Evolutionary conservation across 2,329 filamentous ascomycete genomes (phyloP), one percentile per base, ranked within the genome.

Genomic region (Ceratocystiopsis sp.): DNA sequence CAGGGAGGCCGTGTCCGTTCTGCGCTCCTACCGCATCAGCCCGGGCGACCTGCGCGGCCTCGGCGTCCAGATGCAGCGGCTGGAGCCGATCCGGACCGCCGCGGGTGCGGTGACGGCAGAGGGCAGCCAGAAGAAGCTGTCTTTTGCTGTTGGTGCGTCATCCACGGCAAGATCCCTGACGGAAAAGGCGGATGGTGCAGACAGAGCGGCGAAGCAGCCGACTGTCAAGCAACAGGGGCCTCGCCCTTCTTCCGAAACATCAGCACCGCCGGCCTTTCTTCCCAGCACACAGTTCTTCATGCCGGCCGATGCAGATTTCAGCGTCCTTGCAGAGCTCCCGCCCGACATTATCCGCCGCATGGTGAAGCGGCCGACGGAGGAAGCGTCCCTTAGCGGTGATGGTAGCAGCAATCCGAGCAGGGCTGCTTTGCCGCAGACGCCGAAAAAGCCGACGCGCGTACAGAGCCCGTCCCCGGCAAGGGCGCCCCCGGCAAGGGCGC

Each of bases 1-100:
- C 0, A 86, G 81, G 55, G 87, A 96, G 59, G 83, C 86, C 0
- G 67, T 94, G n/a, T 78, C 80, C 0, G 81, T 95, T 42, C 62
- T 98, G 43, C 78, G 81, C 43, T 78, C 80, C 2, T 89, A 84
- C 57, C 79, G 73, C 19, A 85, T 96, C 53, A 84, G 81, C 3
- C 85, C 91, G 0, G 91, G 89, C 11, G 91, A 98, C 56, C 68
- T 98, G n/a, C 75, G 91, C 54, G 91, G 91, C 0, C 67, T 98
- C 11, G 91, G 91, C 0, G 73, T 96, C 1, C 89, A 95, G 56
- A 82, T 96, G 76, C 91, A 86, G 14, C 95, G 86, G 58, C 69
- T 98, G 4, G 86, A 95, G 52, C 76, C 81, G 0, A 63, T 91
- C 53, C 93, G 84, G 54, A 34, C 4, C 3, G 4, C 33, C 2